Evolutionary conservation across 176 grass and related monocot genomes (phyloP).

Genomic region (Bothriochloa decipiens): DNA sequence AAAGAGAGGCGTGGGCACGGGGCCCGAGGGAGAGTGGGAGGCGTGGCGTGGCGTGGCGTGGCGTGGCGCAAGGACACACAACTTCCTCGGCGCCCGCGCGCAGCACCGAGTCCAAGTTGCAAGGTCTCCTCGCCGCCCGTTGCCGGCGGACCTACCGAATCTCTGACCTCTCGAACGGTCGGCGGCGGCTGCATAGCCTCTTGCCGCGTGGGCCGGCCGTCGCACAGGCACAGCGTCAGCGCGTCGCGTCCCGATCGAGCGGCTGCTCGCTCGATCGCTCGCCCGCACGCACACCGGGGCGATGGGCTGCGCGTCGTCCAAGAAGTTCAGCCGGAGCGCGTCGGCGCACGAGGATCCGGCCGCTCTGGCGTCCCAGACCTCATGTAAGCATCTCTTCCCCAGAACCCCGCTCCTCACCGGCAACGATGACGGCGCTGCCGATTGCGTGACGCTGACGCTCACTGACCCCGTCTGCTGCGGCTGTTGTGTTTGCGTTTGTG

Average conservation of each 20-base stretch:
- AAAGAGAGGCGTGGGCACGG: not conserved
- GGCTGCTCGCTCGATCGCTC: no score
- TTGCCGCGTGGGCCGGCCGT: no score
- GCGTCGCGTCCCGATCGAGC: no score
- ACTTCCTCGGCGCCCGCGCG: no score
- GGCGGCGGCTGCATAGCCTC: not conserved
- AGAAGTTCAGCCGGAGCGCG: not conserved
- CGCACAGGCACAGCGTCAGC: no score
- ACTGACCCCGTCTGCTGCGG: not conserved
- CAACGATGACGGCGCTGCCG: not conserved
- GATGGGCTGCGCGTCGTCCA: constrained; percentile 48
- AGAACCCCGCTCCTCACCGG: not conserved
- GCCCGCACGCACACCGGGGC: not conserved
- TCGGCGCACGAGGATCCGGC: constrained; percentile 32
- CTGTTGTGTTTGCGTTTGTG: not conserved
- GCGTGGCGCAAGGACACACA: not conserved
- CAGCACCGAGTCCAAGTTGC: not conserved
- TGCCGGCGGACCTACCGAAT: not conserved
- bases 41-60: not conserved
- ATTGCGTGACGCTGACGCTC: no score
- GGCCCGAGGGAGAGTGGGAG: not conserved
- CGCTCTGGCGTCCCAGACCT: constrained; percentile 41
- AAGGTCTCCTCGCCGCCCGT: not conserved
- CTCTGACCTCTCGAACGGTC: not conserved
- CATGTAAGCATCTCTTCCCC: constrained; percentile 14